These are phyloP conservation scores for Leccinum disarticulatum DNA, from an alignment of 768 basidiomycete species.

Conservation along the genomic window DNA sequence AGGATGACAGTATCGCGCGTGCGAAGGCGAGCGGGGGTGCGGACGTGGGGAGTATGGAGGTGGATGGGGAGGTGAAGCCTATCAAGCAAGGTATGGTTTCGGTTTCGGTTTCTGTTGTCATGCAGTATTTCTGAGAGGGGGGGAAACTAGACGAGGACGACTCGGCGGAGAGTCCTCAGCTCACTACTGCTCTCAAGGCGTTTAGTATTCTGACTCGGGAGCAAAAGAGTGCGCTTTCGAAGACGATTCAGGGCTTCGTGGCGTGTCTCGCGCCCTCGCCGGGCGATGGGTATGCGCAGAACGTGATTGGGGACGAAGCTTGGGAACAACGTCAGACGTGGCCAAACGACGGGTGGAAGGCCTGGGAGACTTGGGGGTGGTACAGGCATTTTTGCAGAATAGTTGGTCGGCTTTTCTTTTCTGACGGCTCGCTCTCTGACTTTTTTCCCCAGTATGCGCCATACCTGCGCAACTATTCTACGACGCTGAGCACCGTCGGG, in stretches of 20 bases:
- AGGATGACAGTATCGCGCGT: conserved; percentile 79
- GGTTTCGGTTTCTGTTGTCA: too few relatives aligned
- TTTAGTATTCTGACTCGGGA: conserved; percentile 72
- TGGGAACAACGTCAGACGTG: conserved; percentile 74
- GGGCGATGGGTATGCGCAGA: conserved; percentile 42
- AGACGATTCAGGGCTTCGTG: conserved; percentile 77
- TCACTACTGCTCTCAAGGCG: conserved; percentile 73
- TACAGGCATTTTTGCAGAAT: conserved; percentile 83
- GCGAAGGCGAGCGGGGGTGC: conserved; percentile 62
- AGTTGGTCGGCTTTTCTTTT: conserved; percentile 44
- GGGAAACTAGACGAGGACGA: conserved; percentile 36
- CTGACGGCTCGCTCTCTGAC: conserved; percentile 2
- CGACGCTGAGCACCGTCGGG: conserved; percentile 67
- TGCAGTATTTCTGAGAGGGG: neutral
- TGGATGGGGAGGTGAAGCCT: conserved; percentile 72
- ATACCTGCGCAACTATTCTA: conserved; percentile 71
- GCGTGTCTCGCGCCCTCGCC: conserved; percentile 51
- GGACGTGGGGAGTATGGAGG: conserved; percentile 54
- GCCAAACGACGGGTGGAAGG: conserved; percentile 74
- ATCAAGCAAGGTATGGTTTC: conserved; percentile 38
- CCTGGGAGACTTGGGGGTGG: conserved; percentile 92
- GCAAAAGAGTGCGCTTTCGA: conserved; percentile 69
- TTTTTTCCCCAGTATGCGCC: conserved; percentile 63
- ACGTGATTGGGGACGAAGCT: conserved; percentile 60
- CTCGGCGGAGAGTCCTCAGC: conserved; percentile 60